These are phyloP conservation scores for Apostasia ramifera DNA, from an alignment of 106 monocot genomes.

Conservation along the genomic window DNA sequence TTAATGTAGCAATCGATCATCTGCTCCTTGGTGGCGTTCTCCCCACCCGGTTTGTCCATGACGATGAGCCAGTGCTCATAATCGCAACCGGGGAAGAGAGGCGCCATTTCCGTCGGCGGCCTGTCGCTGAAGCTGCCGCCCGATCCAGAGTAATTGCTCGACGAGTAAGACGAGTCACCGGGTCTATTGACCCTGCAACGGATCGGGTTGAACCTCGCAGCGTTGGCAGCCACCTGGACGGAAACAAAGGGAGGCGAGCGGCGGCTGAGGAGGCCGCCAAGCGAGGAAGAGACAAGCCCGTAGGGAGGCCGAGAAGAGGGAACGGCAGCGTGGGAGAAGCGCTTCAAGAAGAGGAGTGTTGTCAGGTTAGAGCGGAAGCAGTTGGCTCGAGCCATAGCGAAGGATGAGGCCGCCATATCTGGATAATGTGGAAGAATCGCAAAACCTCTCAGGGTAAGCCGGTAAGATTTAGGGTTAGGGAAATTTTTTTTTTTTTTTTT, in stretches of 20 bases:
- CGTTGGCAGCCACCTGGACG: not conserved
- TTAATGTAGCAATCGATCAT: conserved; percentile 85
- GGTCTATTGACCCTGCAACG: conserved; percentile 25
- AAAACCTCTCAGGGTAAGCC: no score
- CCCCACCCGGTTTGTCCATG: conserved; percentile 75
- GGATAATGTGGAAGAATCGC: no score
- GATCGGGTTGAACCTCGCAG: conserved; percentile 9
- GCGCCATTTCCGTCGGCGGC: conserved; percentile 79
- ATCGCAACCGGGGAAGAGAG: conserved; percentile 77
- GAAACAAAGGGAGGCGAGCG: not conserved
- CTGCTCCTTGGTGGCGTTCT: conserved; percentile 73
- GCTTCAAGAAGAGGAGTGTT: conserved; percentile 5
- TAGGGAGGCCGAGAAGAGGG: not conserved
- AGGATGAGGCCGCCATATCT: no score
- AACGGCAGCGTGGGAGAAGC: not conserved
- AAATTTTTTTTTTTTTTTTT: no score
- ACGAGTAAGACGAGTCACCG: conserved; percentile 43
- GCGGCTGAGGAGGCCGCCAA: conserved; percentile 2
- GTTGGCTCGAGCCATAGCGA: no score
- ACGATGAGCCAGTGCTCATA: conserved; percentile 87
- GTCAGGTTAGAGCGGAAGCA: not conserved
- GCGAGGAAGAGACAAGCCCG: not conserved
- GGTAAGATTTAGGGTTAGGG: no score
- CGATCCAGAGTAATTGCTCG: conserved; percentile 27
- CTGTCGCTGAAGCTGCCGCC: conserved; percentile 50